Conservation (phyloP, 2,329 filamentous ascomycete species). For the Xylaria sp. region DNA sequence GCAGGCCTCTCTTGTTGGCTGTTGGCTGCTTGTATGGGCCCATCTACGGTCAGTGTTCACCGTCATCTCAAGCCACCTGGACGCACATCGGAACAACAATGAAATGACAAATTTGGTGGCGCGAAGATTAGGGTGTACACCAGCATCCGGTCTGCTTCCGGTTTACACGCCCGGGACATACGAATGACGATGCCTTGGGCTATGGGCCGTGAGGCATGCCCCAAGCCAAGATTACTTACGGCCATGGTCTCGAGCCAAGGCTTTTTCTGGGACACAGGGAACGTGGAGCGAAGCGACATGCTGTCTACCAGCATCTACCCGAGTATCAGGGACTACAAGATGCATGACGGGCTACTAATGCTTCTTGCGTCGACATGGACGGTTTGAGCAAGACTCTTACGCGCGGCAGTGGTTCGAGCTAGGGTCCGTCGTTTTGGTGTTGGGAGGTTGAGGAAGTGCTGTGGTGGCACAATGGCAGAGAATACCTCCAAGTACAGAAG, state of each 20-base stretch:
- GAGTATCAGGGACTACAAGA: constrained; percentile 24
- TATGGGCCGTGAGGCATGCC: constrained; percentile 10
- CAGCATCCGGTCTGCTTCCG: constrained; percentile 5
- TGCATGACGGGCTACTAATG: constrained; percentile 38
- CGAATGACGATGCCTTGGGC: constrained; percentile 5
- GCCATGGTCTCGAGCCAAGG: constrained; percentile 9
- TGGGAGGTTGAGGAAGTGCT: constrained; percentile 14
- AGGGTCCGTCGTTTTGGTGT: constrained; percentile 25
- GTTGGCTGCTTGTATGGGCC: background rate
- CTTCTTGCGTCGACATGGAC: constrained; percentile 30
- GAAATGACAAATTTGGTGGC: constrained; percentile 26
- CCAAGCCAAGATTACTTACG: background rate
- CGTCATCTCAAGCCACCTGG: constrained; percentile 16
- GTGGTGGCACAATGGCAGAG: constrained; percentile 6
- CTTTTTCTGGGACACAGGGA: constrained; percentile 7
- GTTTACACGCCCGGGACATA: constrained; percentile 14
- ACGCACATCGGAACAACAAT: constrained; percentile 19
- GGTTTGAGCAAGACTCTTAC: constrained; percentile 39
- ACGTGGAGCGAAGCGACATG: constrained; percentile 16
- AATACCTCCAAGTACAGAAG: constrained; percentile 1
- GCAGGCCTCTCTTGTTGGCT: constrained; percentile 7
- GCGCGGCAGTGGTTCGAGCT: constrained; percentile 37
- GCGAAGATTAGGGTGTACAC: constrained; percentile 1
- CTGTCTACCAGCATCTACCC: constrained; percentile 4
- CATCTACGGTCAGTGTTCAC: constrained; percentile 15